Evolutionary conservation across 2,329 filamentous ascomycete species (phyloP).

Genomic region (Domatiomyces globalis): DNA sequence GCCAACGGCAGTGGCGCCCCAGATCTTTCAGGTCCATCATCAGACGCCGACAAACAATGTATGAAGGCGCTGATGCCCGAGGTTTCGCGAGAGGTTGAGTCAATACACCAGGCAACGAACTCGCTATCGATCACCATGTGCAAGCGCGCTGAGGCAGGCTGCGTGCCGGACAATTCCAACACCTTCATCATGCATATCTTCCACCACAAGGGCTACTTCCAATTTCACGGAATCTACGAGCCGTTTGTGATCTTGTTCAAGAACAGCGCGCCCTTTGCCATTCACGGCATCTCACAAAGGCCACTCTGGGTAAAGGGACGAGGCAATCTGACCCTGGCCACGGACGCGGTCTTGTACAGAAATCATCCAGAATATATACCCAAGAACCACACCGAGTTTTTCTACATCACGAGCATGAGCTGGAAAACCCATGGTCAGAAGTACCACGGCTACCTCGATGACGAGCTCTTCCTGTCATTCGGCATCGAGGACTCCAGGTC

Average conservation of each 20-base stretch:
- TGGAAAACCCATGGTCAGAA: constrained; percentile 36
- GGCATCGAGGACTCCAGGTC: constrained; percentile 40
- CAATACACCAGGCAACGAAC: constrained; percentile 47
- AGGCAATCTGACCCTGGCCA: constrained; percentile 2
- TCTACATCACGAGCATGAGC: constrained; percentile 43
- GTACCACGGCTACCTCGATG: constrained; percentile 45
- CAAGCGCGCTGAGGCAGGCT: constrained; percentile 32
- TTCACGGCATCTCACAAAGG: constrained; percentile 12
- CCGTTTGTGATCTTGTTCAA: constrained; percentile 14
- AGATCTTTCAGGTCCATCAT: constrained; percentile 31
- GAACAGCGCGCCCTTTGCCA: constrained; percentile 8
- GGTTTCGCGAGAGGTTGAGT: constrained; percentile 25
- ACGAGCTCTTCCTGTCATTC: constrained; percentile 41
- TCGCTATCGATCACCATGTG: constrained; percentile 43
- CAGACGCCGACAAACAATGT: constrained; percentile 32
- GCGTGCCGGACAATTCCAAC: constrained; percentile 31
- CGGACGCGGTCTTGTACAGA: constrained; percentile 6
- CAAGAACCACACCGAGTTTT: constrained; percentile 30
- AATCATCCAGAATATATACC: constrained; percentile 21
- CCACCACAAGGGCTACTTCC: constrained; percentile 40
- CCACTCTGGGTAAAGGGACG: constrained; percentile 45
- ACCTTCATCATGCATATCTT: constrained; percentile 43
- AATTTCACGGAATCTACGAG: constrained; percentile 27
- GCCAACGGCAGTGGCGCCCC: constrained; percentile 34
- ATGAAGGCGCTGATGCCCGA: constrained; percentile 34